Evolutionary conservation across 176 grass and related monocot species (phyloP).

Genomic region (Triticum urartu): DNA sequence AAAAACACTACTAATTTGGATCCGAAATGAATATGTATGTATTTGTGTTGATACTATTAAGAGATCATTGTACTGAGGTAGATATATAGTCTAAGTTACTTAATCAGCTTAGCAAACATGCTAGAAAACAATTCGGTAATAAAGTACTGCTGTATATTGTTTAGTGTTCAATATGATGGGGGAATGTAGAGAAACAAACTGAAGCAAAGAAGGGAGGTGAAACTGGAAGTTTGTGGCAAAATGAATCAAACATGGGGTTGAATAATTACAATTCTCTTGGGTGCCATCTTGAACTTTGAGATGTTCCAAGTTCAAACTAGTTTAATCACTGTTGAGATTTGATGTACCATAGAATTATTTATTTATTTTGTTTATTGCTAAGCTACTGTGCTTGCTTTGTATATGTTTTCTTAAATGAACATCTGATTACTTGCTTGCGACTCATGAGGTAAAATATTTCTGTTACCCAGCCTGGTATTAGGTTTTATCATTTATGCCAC

Average conservation of each 20-base stretch:
- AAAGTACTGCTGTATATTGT: neutral
- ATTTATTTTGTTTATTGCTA: neutral
- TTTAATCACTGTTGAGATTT: neutral
- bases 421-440: neutral
- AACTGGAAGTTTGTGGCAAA: neutral
- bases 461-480: neutral
- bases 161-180: neutral
- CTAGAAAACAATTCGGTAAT: neutral
- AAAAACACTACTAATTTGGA: neutral
- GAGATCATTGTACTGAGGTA: neutral
- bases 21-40: neutral
- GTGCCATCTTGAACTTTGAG: neutral
- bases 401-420: constrained; percentile 16
- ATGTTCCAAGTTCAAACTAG: constrained; percentile 2
- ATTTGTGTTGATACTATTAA: neutral
- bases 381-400: constrained; percentile 4
- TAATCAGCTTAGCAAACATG: neutral
- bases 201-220: neutral
- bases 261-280: neutral
- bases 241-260: neutral
- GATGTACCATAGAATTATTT: constrained; percentile 11
- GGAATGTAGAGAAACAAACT: neutral
- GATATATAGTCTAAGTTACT: neutral
- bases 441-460: neutral
- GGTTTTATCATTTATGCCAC: neutral